These are phyloP conservation scores for Backusella liffmaniae DNA, from an alignment of 192 early-diverging fungal genomes.

Conservation along the genomic window DNA sequence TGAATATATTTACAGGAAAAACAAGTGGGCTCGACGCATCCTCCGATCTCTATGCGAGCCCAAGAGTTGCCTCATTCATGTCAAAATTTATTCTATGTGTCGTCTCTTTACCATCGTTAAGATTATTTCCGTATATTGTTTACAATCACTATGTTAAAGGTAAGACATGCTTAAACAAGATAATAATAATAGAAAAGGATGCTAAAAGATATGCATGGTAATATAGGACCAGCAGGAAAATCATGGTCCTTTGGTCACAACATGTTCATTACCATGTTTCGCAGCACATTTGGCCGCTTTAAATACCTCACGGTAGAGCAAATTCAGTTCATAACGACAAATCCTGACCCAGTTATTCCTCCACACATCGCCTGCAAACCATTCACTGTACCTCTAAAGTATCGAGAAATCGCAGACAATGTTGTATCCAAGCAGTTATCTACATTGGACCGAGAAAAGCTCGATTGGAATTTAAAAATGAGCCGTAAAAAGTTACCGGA, in stretches of 20 bases:
- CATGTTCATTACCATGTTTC: slow-evolving; percentile 31
- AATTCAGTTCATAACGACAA: slow-evolving; percentile 30
- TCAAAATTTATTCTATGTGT: background rate
- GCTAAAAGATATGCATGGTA: background rate
- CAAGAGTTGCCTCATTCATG: background rate
- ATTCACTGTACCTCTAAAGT: slow-evolving; percentile 20
- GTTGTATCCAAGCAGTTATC: slow-evolving; percentile 31
- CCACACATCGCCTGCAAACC: background rate
- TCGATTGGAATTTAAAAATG: slow-evolving; percentile 48
- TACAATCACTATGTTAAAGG: background rate
- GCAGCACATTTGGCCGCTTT: slow-evolving; percentile 21
- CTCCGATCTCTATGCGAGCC: background rate
- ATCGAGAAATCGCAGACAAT: slow-evolving; percentile 33
- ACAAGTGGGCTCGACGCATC: background rate
- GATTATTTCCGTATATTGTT: background rate
- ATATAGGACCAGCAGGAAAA: slow-evolving; percentile 40
- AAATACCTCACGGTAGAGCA: slow-evolving; percentile 33
- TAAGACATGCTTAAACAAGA: background rate
- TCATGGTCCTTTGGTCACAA: slow-evolving; percentile 42
- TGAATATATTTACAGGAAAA: background rate
- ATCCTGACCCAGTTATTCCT: slow-evolving; percentile 16
- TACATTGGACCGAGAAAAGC: slow-evolving; percentile 15
- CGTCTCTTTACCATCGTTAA: background rate
- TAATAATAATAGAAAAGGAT: too few species aligned
- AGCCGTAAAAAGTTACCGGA: slow-evolving; percentile 17